phyloP scores from a whole-genome alignment of 495 filamentous ascomycete genomes.

The Melanomma pulvis-pyrius region DNA sequence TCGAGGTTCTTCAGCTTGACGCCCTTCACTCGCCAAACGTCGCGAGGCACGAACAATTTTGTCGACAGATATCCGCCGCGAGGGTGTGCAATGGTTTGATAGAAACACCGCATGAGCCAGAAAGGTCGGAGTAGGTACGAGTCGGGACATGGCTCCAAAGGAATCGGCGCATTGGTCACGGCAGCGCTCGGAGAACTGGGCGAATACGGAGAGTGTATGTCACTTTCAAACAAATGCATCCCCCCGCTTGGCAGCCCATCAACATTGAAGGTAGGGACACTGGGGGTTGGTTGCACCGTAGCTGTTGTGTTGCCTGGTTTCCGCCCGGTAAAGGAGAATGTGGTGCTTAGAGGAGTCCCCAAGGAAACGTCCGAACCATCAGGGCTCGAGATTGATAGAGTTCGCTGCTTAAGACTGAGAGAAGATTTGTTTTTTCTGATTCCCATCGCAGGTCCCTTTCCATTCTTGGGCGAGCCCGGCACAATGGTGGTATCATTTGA shows the following conservation, averaged over 20 bases:
- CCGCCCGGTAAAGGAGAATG: constrained; percentile 59
- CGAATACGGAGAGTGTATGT: constrained; percentile 73
- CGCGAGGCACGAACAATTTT: constrained; percentile 85
- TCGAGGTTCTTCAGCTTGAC: constrained; percentile 89
- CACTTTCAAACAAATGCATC: constrained; percentile 79
- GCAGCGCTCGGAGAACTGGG: constrained; percentile 62
- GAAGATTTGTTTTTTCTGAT: constrained; percentile 77
- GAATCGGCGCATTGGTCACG: constrained; percentile 62
- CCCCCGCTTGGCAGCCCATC: constrained; percentile 64
- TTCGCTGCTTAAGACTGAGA: constrained; percentile 71
- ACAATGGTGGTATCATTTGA: constrained; percentile 29
- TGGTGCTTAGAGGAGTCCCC: constrained; percentile 70
- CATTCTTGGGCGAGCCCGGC: constrained; percentile 36
- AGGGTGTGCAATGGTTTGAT: constrained; percentile 88
- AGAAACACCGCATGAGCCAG: constrained; percentile 93
- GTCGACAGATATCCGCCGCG: constrained; percentile 90
- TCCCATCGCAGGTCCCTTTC: constrained; percentile 51
- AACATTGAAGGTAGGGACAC: constrained; percentile 58
- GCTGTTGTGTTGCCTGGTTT: constrained; percentile 51
- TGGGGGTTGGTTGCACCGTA: constrained; percentile 68
- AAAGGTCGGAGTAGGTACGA: constrained; percentile 86
- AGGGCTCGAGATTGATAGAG: constrained; percentile 72
- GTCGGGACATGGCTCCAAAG: constrained; percentile 89
- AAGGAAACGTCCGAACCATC: constrained; percentile 71
- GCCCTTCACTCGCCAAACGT: constrained; percentile 91